A percentile compares a stretch with the other conserved stretches of the same genome.
These are phyloP conservation scores for Komagataella ulmi DNA, from an alignment of 805 yeast species.

Conservation along the genomic window DNA sequence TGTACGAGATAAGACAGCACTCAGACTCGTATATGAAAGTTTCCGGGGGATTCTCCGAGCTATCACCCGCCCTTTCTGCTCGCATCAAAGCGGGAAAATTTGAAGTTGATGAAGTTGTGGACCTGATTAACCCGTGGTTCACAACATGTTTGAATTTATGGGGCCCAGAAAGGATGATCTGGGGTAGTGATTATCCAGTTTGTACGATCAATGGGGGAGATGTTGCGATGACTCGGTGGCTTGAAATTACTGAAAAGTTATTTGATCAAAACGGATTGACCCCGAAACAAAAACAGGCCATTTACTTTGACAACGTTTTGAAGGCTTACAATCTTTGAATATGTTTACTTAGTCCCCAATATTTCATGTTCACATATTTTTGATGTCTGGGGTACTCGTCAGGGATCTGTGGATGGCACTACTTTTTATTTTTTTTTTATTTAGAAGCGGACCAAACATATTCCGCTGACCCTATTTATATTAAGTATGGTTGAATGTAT, in stretches of 20 bases:
- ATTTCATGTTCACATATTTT: too few relatives aligned
- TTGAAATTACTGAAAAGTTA: not conserved
- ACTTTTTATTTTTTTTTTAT: not conserved
- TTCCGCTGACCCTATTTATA: not conserved
- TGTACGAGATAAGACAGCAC: conserved; percentile 9
- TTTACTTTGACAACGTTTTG: not conserved
- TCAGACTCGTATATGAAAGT: conserved; percentile 20
- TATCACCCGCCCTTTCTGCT: conserved; percentile 10
- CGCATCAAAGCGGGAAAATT: conserved; percentile 5
- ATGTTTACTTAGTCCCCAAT: too few relatives aligned
- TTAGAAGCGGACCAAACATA: not conserved
- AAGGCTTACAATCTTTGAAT: not conserved
- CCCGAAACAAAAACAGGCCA: not conserved
- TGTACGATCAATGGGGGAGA: conserved; percentile 12
- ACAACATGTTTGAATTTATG: conserved; percentile 14
- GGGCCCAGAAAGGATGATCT: conserved; percentile 20
- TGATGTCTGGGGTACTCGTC: not conserved
- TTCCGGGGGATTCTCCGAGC: conserved; percentile 27
- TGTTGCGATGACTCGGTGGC: not conserved
- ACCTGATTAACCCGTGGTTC: conserved; percentile 17
- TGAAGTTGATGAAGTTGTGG: conserved; percentile 6
- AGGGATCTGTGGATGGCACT: not conserved
- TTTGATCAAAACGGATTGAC: not conserved
- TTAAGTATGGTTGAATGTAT: not conserved
- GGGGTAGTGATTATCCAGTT: conserved; percentile 36